phyloP scores from a whole-genome alignment of 164 flowering plant species.

The Vitis rupestris region DNA sequence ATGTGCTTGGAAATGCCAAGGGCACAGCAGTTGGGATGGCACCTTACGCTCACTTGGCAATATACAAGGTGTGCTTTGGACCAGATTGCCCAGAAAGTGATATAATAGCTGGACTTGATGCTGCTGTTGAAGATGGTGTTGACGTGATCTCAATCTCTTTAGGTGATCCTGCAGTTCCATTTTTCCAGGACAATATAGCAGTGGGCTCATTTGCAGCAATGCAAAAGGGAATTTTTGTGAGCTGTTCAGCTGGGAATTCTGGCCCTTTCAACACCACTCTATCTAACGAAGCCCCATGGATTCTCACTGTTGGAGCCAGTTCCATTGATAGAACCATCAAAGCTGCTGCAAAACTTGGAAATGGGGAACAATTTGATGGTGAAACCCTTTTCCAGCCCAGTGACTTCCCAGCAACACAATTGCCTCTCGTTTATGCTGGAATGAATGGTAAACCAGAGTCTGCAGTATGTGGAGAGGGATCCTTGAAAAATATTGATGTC shows the following conservation, averaged over 20 bases:
- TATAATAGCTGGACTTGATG: conserved; percentile 45
- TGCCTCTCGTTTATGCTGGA: conserved; percentile 45
- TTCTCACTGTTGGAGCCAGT: conserved; percentile 66
- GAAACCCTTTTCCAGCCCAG: conserved; percentile 43
- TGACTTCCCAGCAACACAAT: conserved; percentile 14
- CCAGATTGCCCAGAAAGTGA: conserved; percentile 27
- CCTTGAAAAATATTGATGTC: conserved; percentile 23
- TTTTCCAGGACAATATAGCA: conserved; percentile 30
- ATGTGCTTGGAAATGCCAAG: conserved; percentile 36
- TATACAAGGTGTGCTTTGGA: conserved; percentile 42
- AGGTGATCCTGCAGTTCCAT: conserved; percentile 20
- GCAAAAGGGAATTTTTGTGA: conserved; percentile 50
- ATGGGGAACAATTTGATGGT: conserved; percentile 34
- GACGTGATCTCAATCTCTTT: conserved; percentile 55
- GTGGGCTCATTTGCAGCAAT: conserved; percentile 47
- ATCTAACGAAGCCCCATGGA: conserved; percentile 60
- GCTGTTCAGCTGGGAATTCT: conserved; percentile 50
- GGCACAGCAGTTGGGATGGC: conserved; percentile 61
- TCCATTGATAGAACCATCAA: conserved; percentile 37
- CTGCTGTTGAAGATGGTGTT: conserved; percentile 56
- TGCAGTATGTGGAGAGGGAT: conserved; percentile 21
- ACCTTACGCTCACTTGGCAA: conserved; percentile 46
- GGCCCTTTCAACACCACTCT: conserved; percentile 39
- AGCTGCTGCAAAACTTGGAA: conserved; percentile 38
- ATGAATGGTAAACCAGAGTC: conserved; percentile 10